Evolutionary conservation across 768 basidiomycete species (phyloP), one percentile per base, ranked within the genome.

Genomic region (Boletus tomentosulus): DNA sequence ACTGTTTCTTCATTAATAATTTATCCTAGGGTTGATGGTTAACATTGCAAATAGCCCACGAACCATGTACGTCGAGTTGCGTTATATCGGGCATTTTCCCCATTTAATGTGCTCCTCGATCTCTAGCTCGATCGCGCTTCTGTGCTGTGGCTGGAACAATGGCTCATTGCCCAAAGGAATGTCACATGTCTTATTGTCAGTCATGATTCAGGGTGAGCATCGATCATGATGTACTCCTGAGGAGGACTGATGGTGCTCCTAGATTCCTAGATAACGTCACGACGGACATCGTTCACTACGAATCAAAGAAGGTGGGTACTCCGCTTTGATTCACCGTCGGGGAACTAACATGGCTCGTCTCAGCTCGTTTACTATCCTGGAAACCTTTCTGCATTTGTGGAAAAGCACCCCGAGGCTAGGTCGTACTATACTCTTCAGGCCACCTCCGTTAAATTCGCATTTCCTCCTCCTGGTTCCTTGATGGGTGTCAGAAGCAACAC

Each of bases 401-500:
- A 82, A 64, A 81, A 83, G 59, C 91, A 93, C 60, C 95, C 95
- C 3, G 89, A 94, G 66, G 96, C 94, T 35, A 92, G 86, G 74
- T 92, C 94, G 3, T 98, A 97, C 79, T 98, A 98, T 77, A 95
- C 92, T 33, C 84, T 98, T 24, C 87, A 91, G 33, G 95, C 93
- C 6, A 93, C 89, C 52, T 86, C 89, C 55, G 86, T 97, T 75
- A 94, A 92, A 73, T 96, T 98, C 76, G 76, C 91, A 34, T 98
- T 98, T 82, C 95, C 95, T 35, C 81, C 93, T 27, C 95, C 95
- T 39, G 96, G 96, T 30, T 93, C 90, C 45, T 81, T 98, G 60
- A 94, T 98, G 91, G 95, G 96, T 51, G 95, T 98, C 54, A 83
- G 95, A 58, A 96, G 92, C 69, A 92, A 89, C 66, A 98, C 95